These are phyloP conservation scores for Zelonia costaricensis DNA, from an alignment of 208 protist species.

Conservation along the genomic window DNA sequence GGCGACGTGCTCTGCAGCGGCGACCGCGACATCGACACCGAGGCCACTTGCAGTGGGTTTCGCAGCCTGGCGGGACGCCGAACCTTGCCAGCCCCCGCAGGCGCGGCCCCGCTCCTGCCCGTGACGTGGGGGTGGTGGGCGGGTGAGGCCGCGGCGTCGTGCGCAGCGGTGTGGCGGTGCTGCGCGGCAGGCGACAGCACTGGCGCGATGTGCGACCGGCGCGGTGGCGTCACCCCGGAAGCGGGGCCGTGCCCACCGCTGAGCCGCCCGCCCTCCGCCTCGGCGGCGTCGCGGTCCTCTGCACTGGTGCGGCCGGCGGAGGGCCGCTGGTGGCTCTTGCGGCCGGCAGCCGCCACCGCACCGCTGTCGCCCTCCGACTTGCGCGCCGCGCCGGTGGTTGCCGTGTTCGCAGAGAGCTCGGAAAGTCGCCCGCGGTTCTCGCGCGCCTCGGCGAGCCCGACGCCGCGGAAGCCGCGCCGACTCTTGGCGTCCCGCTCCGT, in stretches of 20 bases:
- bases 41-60: neutral
- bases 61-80: slow-evolving; percentile 23
- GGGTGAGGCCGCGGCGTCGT: neutral
- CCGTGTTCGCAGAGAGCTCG: slow-evolving; percentile 13
- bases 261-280: neutral
- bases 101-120: neutral
- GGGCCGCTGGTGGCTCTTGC: slow-evolving; percentile 16
- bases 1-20: slow-evolving; percentile 23
- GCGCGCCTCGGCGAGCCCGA: slow-evolving; percentile 31
- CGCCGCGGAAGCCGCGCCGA: slow-evolving; percentile 7
- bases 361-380: neutral
- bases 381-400: neutral
- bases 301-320: slow-evolving; percentile 18
- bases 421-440: slow-evolving; percentile 25
- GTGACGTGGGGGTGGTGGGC: neutral
- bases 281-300: slow-evolving; percentile 9
- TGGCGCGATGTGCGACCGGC: slow-evolving; percentile 8
- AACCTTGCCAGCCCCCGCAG: neutral
- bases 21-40: neutral
- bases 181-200: neutral
- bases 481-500: slow-evolving; percentile 7
- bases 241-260: slow-evolving; percentile 4
- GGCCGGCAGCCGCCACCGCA: neutral
- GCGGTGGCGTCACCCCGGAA: neutral
- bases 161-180: neutral